Conservation (phyloP, 140 eudicot species). For the Bidens hawaiensis region DNA sequence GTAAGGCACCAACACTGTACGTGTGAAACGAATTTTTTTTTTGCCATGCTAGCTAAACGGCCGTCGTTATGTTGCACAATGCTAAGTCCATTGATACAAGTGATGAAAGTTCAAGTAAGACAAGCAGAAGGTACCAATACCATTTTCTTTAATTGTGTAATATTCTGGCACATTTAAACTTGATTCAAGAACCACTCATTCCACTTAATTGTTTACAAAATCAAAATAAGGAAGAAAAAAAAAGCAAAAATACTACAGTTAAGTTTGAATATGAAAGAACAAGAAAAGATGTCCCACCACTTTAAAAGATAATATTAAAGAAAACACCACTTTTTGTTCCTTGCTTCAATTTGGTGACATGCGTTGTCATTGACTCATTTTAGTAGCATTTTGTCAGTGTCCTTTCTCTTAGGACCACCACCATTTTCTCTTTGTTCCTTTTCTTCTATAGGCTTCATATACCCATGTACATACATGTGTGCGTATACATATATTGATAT, state of each 20-base stretch:
- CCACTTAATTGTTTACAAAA: slow-evolving; percentile 18
- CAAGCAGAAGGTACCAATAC: slow-evolving; percentile 27
- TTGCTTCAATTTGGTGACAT: slow-evolving; percentile 32
- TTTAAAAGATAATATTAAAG: neutral
- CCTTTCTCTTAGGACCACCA: slow-evolving; percentile 32
- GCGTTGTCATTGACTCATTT: slow-evolving; percentile 25
- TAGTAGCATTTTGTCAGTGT: slow-evolving; percentile 29
- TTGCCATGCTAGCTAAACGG: no score
- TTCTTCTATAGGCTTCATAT: neutral
- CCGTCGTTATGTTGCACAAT: neutral
- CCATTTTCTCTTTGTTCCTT: slow-evolving; percentile 10
- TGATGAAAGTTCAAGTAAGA: slow-evolving; percentile 22
- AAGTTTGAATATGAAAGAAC: slow-evolving; percentile 36
- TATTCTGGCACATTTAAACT: slow-evolving; percentile 15
- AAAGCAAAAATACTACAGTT: slow-evolving; percentile 17
- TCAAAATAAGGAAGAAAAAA: neutral
- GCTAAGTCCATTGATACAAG: neutral
- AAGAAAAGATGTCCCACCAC: slow-evolving; percentile 25
- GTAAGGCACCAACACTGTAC: no score
- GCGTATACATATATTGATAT: neutral
- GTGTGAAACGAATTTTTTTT: no score
- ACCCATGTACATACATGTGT: neutral
- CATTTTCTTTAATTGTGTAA: slow-evolving; percentile 17
- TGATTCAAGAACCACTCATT: slow-evolving; percentile 23
- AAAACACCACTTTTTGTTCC: slow-evolving; percentile 26